A percentile compares a stretch with the other conserved stretches of the same genome.
Evolutionary conservation across 2,329 filamentous ascomycete species (phyloP).

Genomic region (Aspergillus clavatus): DNA sequence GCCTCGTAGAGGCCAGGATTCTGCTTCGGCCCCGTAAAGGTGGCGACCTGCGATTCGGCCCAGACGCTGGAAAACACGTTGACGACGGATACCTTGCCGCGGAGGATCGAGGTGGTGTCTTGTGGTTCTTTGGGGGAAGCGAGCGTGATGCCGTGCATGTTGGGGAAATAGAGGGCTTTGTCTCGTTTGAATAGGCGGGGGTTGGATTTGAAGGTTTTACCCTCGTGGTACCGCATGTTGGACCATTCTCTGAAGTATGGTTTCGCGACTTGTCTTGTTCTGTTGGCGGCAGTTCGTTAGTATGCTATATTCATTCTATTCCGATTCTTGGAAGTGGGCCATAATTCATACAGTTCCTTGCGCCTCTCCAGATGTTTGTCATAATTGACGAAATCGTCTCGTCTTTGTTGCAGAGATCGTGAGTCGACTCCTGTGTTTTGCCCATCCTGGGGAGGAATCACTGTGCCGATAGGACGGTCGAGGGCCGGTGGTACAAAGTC

Average conservation of each 20-base stretch:
- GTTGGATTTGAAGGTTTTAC: constrained; percentile 87
- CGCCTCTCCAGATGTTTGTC: constrained; percentile 76
- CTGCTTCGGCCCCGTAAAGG: constrained; percentile 60
- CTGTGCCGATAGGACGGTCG: constrained; percentile 75
- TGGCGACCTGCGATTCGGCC: constrained; percentile 74
- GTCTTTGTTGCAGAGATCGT: constrained; percentile 62
- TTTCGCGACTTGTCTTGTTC: constrained; percentile 69
- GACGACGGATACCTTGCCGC: constrained; percentile 71
- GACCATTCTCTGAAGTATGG: constrained; percentile 97
- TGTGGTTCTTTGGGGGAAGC: constrained; percentile 50
- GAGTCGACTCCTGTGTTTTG: constrained; percentile 76
- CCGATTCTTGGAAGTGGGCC: neutral
- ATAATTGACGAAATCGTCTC: constrained; percentile 77
- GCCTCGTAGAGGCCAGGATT: constrained; percentile 67
- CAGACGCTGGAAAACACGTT: constrained; percentile 77
- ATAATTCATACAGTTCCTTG: constrained; percentile 61
- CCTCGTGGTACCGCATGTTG: constrained; percentile 74
- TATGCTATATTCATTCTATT: constrained; percentile 4
- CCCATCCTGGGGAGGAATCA: constrained; percentile 64
- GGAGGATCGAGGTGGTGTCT: constrained; percentile 72
- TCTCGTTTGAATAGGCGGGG: constrained; percentile 78
- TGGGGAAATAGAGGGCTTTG: constrained; percentile 86
- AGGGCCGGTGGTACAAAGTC: constrained; percentile 52
- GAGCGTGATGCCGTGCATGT: constrained; percentile 76
- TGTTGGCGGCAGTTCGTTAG: constrained; percentile 28